A percentile compares a stretch with the other conserved stretches of the same genome.
Evolutionary conservation across 495 filamentous ascomycete species (phyloP).

Genomic region (Astrocystis sublimbata): DNA sequence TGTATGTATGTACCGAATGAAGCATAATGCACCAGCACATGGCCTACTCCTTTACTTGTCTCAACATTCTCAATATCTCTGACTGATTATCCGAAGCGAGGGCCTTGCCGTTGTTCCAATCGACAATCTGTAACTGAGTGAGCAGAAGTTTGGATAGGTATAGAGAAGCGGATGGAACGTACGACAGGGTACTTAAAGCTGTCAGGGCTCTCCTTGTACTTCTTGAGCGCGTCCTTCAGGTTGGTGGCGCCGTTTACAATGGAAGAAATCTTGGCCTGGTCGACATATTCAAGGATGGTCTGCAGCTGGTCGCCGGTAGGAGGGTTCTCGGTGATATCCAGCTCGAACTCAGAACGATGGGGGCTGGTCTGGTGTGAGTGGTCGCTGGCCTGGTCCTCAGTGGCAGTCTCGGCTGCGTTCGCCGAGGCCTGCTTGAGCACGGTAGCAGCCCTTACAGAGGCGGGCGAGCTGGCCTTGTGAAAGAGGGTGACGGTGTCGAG

Average conservation of each 20-base stretch:
- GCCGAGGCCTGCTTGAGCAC: conserved; percentile 74
- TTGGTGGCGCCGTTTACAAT: conserved; percentile 71
- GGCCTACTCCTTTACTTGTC: conserved; percentile 22
- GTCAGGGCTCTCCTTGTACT: conserved; percentile 59
- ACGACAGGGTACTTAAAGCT: conserved; percentile 74
- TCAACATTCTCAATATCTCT: conserved; percentile 79
- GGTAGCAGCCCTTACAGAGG: conserved; percentile 66
- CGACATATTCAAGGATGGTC: conserved; percentile 87
- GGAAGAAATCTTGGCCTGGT: conserved; percentile 50
- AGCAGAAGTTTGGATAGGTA: conserved; percentile 11
- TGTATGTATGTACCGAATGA: neutral
- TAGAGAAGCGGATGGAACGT: conserved; percentile 27
- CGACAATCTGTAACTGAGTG: conserved; percentile 62
- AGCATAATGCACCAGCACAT: neutral
- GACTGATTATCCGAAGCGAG: conserved; percentile 76
- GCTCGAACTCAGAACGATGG: conserved; percentile 71
- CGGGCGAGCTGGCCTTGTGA: conserved; percentile 68
- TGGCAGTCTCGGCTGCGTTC: conserved; percentile 57
- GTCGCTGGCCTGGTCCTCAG: conserved; percentile 66
- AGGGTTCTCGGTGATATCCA: conserved; percentile 76
- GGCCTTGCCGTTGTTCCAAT: conserved; percentile 89
- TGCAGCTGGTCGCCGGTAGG: conserved; percentile 83
- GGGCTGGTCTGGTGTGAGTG: conserved; percentile 52
- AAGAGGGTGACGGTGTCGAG: conserved; percentile 95
- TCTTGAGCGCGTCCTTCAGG: conserved; percentile 73